phyloP scores from a whole-genome alignment of 2,329 filamentous ascomycete species.

The Fusarium sp. region DNA sequence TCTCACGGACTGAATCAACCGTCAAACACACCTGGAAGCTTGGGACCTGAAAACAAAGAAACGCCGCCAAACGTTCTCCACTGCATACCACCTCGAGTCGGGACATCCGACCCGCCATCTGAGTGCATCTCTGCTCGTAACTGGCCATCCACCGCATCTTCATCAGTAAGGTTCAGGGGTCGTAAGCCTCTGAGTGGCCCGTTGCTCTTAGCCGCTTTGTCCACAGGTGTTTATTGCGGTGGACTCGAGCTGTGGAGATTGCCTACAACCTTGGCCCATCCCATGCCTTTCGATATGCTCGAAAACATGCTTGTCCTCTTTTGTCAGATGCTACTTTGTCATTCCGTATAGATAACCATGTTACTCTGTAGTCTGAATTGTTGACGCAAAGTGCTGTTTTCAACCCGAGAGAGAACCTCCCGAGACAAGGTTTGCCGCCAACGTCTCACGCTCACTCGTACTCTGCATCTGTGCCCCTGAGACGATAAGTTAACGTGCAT shows the following conservation, averaged over 20 bases:
- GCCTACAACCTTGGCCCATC: neutral
- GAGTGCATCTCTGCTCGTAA: constrained; percentile 26
- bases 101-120: constrained; percentile 9
- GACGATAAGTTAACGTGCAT: constrained; percentile 16
- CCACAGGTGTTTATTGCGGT: constrained; percentile 1
- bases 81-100: constrained; percentile 2
- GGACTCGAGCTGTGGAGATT: constrained; percentile 26
- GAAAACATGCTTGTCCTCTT: constrained; percentile 32
- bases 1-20: constrained; percentile 7
- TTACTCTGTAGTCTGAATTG: neutral
- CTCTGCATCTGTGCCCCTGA: constrained; percentile 19
- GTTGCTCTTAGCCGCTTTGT: constrained; percentile 29
- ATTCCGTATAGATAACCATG: neutral
- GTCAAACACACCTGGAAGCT: neutral
- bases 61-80: constrained; percentile 7
- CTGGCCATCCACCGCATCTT: constrained; percentile 21
- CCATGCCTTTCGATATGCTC: constrained; percentile 11
- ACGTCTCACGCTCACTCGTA: no score
- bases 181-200: constrained; percentile 27
- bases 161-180: constrained; percentile 33
- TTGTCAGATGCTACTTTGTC: constrained; percentile 9
- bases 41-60: constrained; percentile 7
- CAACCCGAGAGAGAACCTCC: neutral
- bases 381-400: constrained; percentile 11
- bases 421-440: constrained; percentile 18